Percentiles rank a stretch among this genome's conserved stretches.
Conservation (phyloP, 2,329 filamentous ascomycete genomes). For the Claviceps pazoutovae region DNA sequence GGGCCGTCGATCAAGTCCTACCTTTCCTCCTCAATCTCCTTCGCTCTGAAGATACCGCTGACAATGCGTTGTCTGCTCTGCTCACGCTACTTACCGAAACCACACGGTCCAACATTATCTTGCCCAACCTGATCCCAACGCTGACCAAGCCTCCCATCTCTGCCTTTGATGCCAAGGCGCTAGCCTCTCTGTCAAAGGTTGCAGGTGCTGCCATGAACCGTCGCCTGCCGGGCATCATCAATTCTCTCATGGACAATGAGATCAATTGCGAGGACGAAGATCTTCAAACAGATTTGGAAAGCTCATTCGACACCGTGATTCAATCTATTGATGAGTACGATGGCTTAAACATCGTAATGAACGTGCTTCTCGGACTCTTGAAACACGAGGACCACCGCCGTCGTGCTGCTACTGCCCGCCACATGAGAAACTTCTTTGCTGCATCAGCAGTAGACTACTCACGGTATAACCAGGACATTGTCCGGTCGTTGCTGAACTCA, state of each 20-base stretch:
- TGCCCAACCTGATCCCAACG: conserved; percentile 91
- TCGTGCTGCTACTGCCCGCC: conserved; percentile 62
- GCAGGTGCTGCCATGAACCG: conserved; percentile 84
- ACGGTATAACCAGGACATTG: conserved; percentile 88
- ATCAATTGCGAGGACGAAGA: conserved; percentile 62
- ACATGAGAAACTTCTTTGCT: conserved; percentile 77
- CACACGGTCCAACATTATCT: conserved; percentile 86
- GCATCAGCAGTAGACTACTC: conserved; percentile 77
- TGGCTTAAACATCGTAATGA: conserved; percentile 91
- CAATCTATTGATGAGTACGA: conserved; percentile 92
- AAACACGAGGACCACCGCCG: conserved; percentile 88
- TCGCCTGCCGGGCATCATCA: conserved; percentile 77
- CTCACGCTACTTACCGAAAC: conserved; percentile 89
- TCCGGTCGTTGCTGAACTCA: conserved; percentile 76
- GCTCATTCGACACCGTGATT: conserved; percentile 78
- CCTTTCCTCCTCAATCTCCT: conserved; percentile 85
- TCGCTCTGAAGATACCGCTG: conserved; percentile 70
- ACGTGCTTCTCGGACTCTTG: conserved; percentile 69
- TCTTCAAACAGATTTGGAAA: conserved; percentile 58
- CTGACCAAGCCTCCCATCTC: conserved; percentile 82
- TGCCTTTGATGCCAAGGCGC: conserved; percentile 83
- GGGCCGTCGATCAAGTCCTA: conserved; percentile 85
- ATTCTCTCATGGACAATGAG: conserved; percentile 86
- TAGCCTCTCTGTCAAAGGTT: conserved; percentile 86
- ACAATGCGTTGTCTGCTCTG: conserved; percentile 83